Evolutionary conservation across 495 filamentous ascomycete genomes (phyloP).

Genomic region (Podospora sp.): DNA sequence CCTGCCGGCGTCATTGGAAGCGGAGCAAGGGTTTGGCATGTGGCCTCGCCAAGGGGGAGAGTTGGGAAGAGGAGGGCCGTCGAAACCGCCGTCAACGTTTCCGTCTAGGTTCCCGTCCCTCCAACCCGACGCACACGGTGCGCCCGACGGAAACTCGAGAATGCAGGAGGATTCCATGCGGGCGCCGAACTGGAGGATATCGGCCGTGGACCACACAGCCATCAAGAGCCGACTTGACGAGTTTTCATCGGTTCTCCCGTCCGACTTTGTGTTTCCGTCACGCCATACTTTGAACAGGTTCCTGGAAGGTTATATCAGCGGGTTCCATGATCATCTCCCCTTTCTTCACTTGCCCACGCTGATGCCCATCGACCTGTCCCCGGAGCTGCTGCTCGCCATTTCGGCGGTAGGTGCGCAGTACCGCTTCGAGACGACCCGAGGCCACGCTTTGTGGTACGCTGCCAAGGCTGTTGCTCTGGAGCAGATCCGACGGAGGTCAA

Average conservation of each 20-base stretch:
- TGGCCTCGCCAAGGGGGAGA: slow-evolving; percentile 47
- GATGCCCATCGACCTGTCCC: slow-evolving; percentile 52
- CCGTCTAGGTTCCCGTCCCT: slow-evolving; percentile 70
- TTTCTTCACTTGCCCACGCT: slow-evolving; percentile 69
- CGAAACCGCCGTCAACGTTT: slow-evolving; percentile 63
- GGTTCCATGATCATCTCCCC: slow-evolving; percentile 70
- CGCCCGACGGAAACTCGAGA: slow-evolving; percentile 48
- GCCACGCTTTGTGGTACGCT: slow-evolving; percentile 71
- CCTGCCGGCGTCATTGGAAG: slow-evolving; percentile 50
- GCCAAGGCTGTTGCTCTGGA: slow-evolving; percentile 57
- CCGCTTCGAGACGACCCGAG: slow-evolving; percentile 67
- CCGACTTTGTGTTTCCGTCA: slow-evolving; percentile 65
- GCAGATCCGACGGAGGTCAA: slow-evolving; percentile 56
- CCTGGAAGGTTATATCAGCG: slow-evolving; percentile 66
- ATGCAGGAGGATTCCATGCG: slow-evolving; percentile 46
- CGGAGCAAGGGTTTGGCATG: slow-evolving; percentile 48
- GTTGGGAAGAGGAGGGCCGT: slow-evolving; percentile 43
- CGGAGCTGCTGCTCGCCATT: slow-evolving; percentile 66
- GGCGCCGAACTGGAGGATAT: slow-evolving; percentile 65
- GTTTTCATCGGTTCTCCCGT: slow-evolving; percentile 67
- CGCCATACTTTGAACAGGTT: slow-evolving; percentile 67
- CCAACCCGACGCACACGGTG: slow-evolving; percentile 64
- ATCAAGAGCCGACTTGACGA: slow-evolving; percentile 67
- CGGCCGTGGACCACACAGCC: slow-evolving; percentile 61
- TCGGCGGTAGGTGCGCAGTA: slow-evolving; percentile 68